Conservation (phyloP, 805 yeast species). For the Isabelozyma gotoi region DNA sequence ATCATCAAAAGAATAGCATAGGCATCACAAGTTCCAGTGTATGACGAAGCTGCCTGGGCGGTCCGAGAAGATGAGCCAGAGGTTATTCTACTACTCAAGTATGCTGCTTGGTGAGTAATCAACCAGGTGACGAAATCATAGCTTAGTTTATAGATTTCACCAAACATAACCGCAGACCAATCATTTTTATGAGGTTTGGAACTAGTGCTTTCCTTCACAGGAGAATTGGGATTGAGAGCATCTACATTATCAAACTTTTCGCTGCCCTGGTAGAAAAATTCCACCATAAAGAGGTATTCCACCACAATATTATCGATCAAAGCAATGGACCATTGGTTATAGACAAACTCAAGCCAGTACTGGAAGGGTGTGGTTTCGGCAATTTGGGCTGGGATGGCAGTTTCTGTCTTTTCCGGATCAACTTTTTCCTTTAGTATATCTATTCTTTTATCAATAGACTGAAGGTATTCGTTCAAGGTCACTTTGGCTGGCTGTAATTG, state of each 20-base stretch:
- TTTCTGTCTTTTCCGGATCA: conserved; percentile 46
- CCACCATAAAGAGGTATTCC: conserved; percentile 71
- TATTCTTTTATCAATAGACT: conserved; percentile 55
- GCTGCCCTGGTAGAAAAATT: conserved; percentile 58
- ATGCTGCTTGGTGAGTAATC: conserved; percentile 35
- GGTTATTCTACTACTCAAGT: conserved; percentile 29
- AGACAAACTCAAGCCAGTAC: conserved; percentile 72
- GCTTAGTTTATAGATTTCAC: conserved; percentile 38
- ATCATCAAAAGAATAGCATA: conserved; percentile 79
- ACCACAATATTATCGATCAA: conserved; percentile 73
- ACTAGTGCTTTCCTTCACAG: conserved; percentile 4
- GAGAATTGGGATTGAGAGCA: conserved; percentile 4
- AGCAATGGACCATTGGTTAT: conserved; percentile 70
- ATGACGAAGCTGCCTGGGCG: conserved; percentile 18
- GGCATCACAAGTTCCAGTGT: conserved; percentile 56
- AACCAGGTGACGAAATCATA: conserved; percentile 47
- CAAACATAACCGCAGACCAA: conserved; percentile 40
- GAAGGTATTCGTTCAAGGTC: conserved; percentile 51
- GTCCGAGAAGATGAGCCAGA: conserved; percentile 34
- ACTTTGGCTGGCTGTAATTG: conserved; percentile 6
- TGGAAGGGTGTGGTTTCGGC: conserved; percentile 73
- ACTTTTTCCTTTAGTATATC: conserved; percentile 43
- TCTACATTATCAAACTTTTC: conserved; percentile 30
- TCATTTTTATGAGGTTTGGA: conserved; percentile 11
- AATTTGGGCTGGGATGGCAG: conserved; percentile 77